Conservation (phyloP, 257 asterid genomes). For the Solanum paucissectum region DNA sequence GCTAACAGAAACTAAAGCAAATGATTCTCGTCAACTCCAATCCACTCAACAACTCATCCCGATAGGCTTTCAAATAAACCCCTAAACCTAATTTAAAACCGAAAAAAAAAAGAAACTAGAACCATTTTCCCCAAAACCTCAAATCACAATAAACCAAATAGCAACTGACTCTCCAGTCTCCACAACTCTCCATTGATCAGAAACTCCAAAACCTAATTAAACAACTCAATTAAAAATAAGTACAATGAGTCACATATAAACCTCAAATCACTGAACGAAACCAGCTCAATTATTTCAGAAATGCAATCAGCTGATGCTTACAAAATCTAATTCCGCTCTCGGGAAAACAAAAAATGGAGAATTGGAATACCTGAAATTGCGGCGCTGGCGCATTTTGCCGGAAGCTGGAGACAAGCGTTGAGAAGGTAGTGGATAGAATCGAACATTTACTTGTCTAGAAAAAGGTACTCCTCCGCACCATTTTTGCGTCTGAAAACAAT, state of each 20-base stretch:
- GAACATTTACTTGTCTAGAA: slow-evolving; percentile 16
- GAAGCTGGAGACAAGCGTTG: slow-evolving; percentile 40
- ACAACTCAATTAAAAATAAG: neutral
- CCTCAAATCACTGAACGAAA: neutral
- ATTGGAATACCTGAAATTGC: slow-evolving; percentile 45
- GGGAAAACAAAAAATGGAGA: neutral
- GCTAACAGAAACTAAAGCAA: neutral
- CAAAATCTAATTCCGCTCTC: neutral
- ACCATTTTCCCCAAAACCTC: neutral
- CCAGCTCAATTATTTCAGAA: neutral
- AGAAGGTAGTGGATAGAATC: slow-evolving; percentile 28
- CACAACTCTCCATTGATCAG: neutral
- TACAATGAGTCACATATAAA: neutral
- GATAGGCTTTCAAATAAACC: neutral
- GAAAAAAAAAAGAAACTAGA: neutral
- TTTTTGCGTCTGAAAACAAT: slow-evolving; percentile 39
- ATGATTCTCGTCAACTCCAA: neutral
- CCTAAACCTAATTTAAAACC: neutral
- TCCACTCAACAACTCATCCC: neutral
- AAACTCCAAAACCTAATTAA: neutral
- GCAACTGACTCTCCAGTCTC: neutral
- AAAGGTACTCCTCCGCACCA: slow-evolving; percentile 24
- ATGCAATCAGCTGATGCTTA: neutral
- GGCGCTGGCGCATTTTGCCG: slow-evolving; percentile 55
- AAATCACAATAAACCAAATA: neutral